Conservation (phyloP, 2,329 filamentous ascomycete genomes). For the Exophiala sideris region DNA sequence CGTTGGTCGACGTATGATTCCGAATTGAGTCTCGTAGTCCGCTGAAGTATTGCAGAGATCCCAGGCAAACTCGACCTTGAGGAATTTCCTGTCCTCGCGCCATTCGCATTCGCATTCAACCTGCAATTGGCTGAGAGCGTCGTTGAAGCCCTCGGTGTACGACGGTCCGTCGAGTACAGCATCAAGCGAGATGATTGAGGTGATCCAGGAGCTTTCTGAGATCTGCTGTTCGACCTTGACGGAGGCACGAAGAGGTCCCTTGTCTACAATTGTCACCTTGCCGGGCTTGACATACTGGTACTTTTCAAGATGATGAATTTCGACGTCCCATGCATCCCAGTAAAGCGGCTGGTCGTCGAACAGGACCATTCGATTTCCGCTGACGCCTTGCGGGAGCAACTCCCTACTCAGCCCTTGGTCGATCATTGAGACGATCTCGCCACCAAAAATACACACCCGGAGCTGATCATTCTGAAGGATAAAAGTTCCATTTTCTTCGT, state of each 20-base stretch:
- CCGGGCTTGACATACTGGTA: slow-evolving; percentile 68
- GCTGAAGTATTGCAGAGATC: slow-evolving; percentile 86
- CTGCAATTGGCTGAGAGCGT: slow-evolving; percentile 66
- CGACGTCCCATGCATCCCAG: slow-evolving; percentile 97
- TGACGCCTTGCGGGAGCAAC: slow-evolving; percentile 65
- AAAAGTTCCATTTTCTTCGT: slow-evolving; percentile 61
- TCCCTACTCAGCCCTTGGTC: slow-evolving; percentile 72
- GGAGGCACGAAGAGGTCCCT: slow-evolving; percentile 70
- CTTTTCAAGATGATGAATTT: slow-evolving; percentile 88
- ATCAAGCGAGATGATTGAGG: slow-evolving; percentile 76
- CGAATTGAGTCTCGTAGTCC: slow-evolving; percentile 91
- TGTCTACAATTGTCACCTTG: slow-evolving; percentile 66
- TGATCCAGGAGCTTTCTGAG: slow-evolving; percentile 79
- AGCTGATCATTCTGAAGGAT: slow-evolving; percentile 75
- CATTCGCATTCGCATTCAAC: slow-evolving; percentile 83
- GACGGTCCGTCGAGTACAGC: neutral
- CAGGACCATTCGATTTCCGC: slow-evolving; percentile 86
- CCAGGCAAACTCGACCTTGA: slow-evolving; percentile 97
- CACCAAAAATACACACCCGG: slow-evolving; percentile 66
- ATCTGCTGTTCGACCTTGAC: slow-evolving; percentile 81
- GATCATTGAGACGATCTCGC: slow-evolving; percentile 77
- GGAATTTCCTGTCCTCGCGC: slow-evolving; percentile 94
- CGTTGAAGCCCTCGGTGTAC: slow-evolving; percentile 57
- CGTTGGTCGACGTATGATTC: slow-evolving; percentile 80
- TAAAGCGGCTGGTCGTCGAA: slow-evolving; percentile 96